These are phyloP conservation scores for Scheffersomyces insectosa DNA, from an alignment of 1,139 yeast genomes.

Conservation along the genomic window DNA sequence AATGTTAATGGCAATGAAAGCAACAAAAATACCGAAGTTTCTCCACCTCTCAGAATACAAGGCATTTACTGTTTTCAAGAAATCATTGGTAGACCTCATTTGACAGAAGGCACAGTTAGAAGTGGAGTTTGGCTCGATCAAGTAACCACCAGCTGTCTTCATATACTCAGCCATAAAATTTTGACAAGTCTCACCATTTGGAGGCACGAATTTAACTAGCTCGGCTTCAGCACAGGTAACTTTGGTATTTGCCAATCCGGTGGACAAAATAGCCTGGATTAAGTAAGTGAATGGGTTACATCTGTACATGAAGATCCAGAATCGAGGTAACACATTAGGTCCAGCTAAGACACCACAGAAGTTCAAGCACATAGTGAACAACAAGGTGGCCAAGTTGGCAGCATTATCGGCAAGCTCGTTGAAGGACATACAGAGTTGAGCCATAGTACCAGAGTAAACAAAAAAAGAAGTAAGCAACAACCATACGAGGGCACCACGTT, in stretches of 20 bases:
- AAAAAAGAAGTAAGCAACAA: conserved; percentile 55
- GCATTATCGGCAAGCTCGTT: conserved; percentile 71
- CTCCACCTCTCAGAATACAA: conserved; percentile 60
- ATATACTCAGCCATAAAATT: conserved; percentile 51
- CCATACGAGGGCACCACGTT: conserved; percentile 71
- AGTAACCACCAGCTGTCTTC: conserved; percentile 48
- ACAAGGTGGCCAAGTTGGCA: conserved; percentile 62
- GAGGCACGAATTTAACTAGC: conserved; percentile 46
- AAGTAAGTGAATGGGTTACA: conserved; percentile 69
- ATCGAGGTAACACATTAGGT: conserved; percentile 49
- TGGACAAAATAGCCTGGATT: conserved; percentile 51
- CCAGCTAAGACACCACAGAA: conserved; percentile 84
- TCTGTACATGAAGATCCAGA: conserved; percentile 62
- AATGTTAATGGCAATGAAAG: conserved; percentile 23
- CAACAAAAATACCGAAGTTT: conserved; percentile 59
- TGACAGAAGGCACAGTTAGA: conserved; percentile 54
- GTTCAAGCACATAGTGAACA: conserved; percentile 67
- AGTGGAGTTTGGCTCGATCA: conserved; percentile 44
- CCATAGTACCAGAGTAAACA: conserved; percentile 63
- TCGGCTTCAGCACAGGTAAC: conserved; percentile 53
- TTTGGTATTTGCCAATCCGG: conserved; percentile 52
- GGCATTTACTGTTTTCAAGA: conserved; percentile 44
- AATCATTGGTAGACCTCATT: conserved; percentile 50
- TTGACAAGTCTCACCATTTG: conserved; percentile 53
- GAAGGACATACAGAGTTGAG: conserved; percentile 64